Evolutionary conservation across 352 stramenopile species (phyloP), one percentile per base, ranked within the genome.

Genomic region (Phytophthora meadii): DNA sequence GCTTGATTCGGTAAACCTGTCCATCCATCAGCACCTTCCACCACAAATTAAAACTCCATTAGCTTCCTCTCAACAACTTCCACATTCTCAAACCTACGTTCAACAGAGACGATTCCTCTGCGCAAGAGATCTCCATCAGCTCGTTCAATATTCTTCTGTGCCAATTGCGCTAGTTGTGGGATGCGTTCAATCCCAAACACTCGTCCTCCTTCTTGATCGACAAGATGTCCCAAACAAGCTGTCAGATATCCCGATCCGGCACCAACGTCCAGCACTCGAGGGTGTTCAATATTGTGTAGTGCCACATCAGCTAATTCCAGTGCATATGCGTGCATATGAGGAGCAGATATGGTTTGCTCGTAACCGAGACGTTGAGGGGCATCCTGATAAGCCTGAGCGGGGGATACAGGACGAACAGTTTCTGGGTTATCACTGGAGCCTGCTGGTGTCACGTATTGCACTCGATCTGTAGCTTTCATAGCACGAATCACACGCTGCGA

Each of bases 221-320:
- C 78, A 63, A 98, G 88, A 41, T 94, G 77, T 0, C 90, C 93
- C n/a, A 99, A 73, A 59, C 90, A 95, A 5, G 93, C 94, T 5
- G 93, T 98, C 8, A 99, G 76, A 73, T 99, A 99, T 5, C 97
- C 97, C 5, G 90, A 98, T 24, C 97, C 97, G 27, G 81, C 97
- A 30, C 97, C 97, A 0, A 99, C 95, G 72, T 99, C 97, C 22
- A 99, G 72, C 8, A 99, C 82, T 14, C 82, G 82, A 14, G 96
- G 76, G 14, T 74, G 46, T 9, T 68, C 47, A 1, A 79, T 54
- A 30, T 74, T 69, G 22, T 61, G 53, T 19, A 89, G 62, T 6
- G 90, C 80, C n/a, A 79, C 78, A 32, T 82, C 77, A 45, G 82
- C 76, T 12, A 94, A 54, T 54, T 98, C 90, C 30, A 97, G 60